Evolutionary conservation across 495 filamentous ascomycete genomes (phyloP), one percentile per base, ranked within the genome.

Genomic region (Aspergillus ellipticus): DNA sequence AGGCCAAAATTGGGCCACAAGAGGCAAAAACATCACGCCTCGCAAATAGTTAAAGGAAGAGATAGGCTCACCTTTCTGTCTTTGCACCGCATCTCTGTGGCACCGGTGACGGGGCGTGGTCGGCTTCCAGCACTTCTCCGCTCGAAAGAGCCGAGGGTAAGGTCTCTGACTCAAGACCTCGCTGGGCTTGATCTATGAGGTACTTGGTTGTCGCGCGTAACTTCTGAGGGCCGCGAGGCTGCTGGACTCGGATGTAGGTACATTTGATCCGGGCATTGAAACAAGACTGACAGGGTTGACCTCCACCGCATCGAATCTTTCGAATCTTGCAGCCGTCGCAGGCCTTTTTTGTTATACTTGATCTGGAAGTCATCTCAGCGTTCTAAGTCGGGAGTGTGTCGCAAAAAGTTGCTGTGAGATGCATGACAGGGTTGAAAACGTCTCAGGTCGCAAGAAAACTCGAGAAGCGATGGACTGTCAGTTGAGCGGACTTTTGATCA

Each of bases 251-350:
- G 49, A 68, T 70, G 57, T 72, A 74, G 22, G 69, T 74, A 59
- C 73, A 77, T 4, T 67, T 60, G 48, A 74, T 66, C 20, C 70
- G 63, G 11, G 67, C 62, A 46, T 70, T 65, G 31, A 56, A 33
- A 53, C 74, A 76, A 5, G 64, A 51, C 55, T 22, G 52, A 47
- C 66, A 69, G 1, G 66, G 66, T n/a, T 62, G 54, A 31, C 53
- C 51, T 0, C 66, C 65, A 11, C 58, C 62, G 33, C 69, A 72
- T 4, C 59, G 58, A 21, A 72, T 62, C 56, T 72, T 71, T 7
- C 68, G 63, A 26, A 71, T 56, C 54, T 68, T 66, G 58, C 68
- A 71, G 7, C 63, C 65, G 52, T 68, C 68, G 60, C 68, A 71
- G 24, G 68, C 68, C 37, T 65, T 57, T 35, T 68, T 70, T 11